These are phyloP conservation scores for Trichoderma pleuroti DNA, from an alignment of 2,329 filamentous ascomycete species.

Conservation along the genomic window DNA sequence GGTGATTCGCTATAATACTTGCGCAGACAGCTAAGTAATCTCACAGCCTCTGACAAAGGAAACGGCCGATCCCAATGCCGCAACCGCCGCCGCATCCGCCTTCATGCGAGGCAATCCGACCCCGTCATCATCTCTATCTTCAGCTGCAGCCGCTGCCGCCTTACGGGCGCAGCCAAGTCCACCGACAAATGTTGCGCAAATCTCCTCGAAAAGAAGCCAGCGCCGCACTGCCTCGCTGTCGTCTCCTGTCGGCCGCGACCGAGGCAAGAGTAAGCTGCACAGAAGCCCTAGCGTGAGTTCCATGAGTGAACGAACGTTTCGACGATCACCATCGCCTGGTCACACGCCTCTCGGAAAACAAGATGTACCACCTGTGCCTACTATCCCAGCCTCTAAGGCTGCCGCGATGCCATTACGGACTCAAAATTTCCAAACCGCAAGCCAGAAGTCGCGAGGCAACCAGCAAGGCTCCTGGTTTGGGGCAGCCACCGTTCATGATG, in stretches of 20 bases:
- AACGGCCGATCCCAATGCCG: conserved; percentile 67
- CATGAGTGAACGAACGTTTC: conserved; percentile 86
- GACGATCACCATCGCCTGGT: conserved; percentile 67
- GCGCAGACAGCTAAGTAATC: conserved; percentile 2
- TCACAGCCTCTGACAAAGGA: conserved; percentile 59
- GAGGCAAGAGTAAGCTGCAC: conserved; percentile 49
- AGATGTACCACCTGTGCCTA: conserved; percentile 70
- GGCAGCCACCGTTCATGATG: conserved; percentile 41
- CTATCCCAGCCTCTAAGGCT: conserved; percentile 50
- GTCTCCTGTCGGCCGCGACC: conserved; percentile 54
- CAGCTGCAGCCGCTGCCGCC: conserved; percentile 81
- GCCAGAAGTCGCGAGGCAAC: conserved; percentile 46
- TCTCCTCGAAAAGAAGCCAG: conserved; percentile 82
- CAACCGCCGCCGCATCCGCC: conserved; percentile 76
- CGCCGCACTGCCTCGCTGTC: conserved; percentile 70
- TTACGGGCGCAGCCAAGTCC: conserved; percentile 73
- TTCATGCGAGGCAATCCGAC: conserved; percentile 66
- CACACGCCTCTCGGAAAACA: conserved; percentile 39
- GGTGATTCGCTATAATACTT: not conserved
- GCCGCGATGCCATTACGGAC: conserved; percentile 41
- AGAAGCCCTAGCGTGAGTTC: conserved; percentile 70
- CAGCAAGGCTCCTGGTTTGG: conserved; percentile 49
- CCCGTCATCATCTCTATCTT: conserved; percentile 64
- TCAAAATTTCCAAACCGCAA: conserved; percentile 51
- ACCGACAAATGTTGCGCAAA: conserved; percentile 74